Percentiles rank a stretch among this genome's conserved stretches.
Conservation (phyloP, 1,284 basidiomycete species). For the Trichosporon sp. region DNA sequence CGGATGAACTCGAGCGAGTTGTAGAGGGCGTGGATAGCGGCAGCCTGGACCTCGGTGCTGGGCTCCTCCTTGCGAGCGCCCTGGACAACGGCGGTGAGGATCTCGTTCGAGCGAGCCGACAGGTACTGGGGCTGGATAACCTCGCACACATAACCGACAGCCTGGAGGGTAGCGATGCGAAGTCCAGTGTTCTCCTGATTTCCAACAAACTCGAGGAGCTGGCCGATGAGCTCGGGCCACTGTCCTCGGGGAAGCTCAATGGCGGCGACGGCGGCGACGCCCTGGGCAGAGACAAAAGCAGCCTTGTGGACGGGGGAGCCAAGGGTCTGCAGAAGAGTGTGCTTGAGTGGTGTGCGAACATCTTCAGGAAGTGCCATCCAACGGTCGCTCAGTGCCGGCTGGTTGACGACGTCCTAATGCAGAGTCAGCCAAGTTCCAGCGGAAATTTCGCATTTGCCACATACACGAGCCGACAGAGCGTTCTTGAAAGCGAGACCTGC, state of each 20-base stretch:
- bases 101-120: conserved; percentile 86
- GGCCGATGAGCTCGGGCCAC: conserved; percentile 86
- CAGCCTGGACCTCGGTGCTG: conserved; percentile 87
- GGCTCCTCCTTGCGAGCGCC: conserved; percentile 95
- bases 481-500: conserved; percentile 98
- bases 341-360: conserved; percentile 77
- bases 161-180: conserved; percentile 82
- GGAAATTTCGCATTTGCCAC: conserved; percentile 38
- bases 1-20: conserved; percentile 97
- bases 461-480: conserved; percentile 77
- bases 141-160: conserved; percentile 97
- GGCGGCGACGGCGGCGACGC: conserved; percentile 86
- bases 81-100: conserved; percentile 96
- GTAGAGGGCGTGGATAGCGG: conserved; percentile 85
- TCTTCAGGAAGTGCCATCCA: conserved; percentile 73
- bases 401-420: conserved; percentile 68
- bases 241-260: conserved; percentile 82
- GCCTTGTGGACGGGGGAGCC: conserved; percentile 67
- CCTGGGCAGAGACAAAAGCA: conserved; percentile 83
- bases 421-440: conserved; percentile 8
- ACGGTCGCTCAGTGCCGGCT: conserved; percentile 66
- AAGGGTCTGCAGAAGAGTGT: conserved; percentile 75
- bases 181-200: conserved; percentile 70
- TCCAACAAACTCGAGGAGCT: conserved; percentile 80
- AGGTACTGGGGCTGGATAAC: conserved; percentile 88